A percentile compares a stretch with the other conserved stretches of the same genome.
Conservation (phyloP, 352 stramenopile species). For the Phytophthora tubulina region DNA sequence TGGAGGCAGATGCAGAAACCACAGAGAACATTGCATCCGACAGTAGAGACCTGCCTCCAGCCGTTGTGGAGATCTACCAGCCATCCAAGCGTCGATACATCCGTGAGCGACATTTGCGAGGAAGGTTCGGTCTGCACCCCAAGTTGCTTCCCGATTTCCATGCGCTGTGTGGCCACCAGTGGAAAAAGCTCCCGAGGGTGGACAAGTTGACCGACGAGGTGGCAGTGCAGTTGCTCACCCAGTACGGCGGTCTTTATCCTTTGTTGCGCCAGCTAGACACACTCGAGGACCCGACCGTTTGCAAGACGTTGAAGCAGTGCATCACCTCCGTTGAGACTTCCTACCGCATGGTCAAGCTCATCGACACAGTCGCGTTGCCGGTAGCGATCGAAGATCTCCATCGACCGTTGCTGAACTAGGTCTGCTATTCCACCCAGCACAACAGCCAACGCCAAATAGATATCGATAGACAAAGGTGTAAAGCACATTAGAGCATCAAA, state of each 20-base stretch:
- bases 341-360: constrained; percentile 80
- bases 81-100: constrained; percentile 77
- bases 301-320: constrained; percentile 72
- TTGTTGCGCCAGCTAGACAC: constrained; percentile 75
- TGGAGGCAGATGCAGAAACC: not conserved
- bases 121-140: constrained; percentile 63
- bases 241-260: constrained; percentile 64
- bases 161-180: constrained; percentile 72
- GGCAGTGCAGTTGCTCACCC: constrained; percentile 69
- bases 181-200: constrained; percentile 74
- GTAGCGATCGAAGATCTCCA: constrained; percentile 58
- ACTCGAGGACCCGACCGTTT: constrained; percentile 56
- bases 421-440: not conserved
- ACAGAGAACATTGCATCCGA: constrained; percentile 2
- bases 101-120: constrained; percentile 65
- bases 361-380: constrained; percentile 60
- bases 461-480: constrained; percentile 21
- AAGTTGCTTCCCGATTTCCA: constrained; percentile 69
- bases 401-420: constrained; percentile 44
- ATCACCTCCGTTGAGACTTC: constrained; percentile 84
- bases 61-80: constrained; percentile 75
- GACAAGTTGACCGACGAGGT: constrained; percentile 62
- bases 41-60: constrained; percentile 5
- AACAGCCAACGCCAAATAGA: constrained; percentile 9
- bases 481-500: constrained; percentile 41